A percentile compares a stretch with the other conserved stretches of the same genome.
Conservation (phyloP, 495 filamentous ascomycete species). For the Tuber indicum region DNA sequence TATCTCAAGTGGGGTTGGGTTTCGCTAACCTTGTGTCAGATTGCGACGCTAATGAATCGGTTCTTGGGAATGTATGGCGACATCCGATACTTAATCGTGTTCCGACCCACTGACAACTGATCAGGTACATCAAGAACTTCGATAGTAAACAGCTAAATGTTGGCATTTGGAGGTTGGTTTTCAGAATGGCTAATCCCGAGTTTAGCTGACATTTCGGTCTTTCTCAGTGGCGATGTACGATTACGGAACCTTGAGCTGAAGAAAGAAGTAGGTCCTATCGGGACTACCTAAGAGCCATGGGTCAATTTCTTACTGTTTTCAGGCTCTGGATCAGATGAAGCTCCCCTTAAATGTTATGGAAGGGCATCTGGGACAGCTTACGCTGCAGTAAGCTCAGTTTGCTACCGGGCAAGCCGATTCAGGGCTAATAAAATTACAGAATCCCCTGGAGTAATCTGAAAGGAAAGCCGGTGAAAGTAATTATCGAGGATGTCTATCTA, state of each 20-base stretch:
- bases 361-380: conserved; percentile 85
- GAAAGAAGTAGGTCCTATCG: conserved; percentile 50
- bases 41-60: conserved; percentile 88
- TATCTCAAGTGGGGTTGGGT: neutral
- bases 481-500: conserved; percentile 93
- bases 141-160: conserved; percentile 94
- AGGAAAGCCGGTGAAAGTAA: conserved; percentile 86
- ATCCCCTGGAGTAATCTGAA: conserved; percentile 96
- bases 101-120: conserved; percentile 1
- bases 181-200: neutral
- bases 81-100: neutral
- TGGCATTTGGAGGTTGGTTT: conserved; percentile 72
- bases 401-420: neutral
- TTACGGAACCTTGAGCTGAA: conserved; percentile 85
- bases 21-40: conserved; percentile 45
- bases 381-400: conserved; percentile 48
- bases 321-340: conserved; percentile 87
- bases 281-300: neutral
- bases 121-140: conserved; percentile 77
- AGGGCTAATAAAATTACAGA: conserved; percentile 39
- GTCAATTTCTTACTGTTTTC: conserved; percentile 11
- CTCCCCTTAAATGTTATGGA: conserved; percentile 93
- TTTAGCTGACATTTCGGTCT: conserved; percentile 7
- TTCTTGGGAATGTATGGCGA: conserved; percentile 89
- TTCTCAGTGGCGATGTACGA: conserved; percentile 72